Evolutionary conservation across 2,329 filamentous ascomycete species (phyloP), one percentile per base, ranked within the genome.

Genomic region (Cercospora nicotianae): DNA sequence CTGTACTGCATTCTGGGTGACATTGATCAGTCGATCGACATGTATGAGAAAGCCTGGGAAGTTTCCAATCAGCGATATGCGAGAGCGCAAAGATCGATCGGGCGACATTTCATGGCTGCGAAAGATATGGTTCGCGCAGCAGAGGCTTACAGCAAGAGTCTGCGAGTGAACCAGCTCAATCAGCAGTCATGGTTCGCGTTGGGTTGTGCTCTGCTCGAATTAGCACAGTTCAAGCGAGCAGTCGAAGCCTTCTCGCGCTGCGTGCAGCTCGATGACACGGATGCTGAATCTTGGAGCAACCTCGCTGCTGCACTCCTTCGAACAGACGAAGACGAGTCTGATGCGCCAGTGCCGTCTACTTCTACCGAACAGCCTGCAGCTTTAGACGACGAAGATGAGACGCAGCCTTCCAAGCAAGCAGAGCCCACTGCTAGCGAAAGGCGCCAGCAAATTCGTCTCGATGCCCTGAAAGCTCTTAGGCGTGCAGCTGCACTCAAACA

Each of bases 1-100:
- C 82, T 98, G 5, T 94, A 94, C 83, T 98, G 94, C 77, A 97
- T 99, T 66, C 83, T 99, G 1, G 95, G 94, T 18, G 95, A 99
- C 73, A 85, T 99, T 16, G 92, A 96, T 72, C 84, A 89, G 23
- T 87, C 95, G 9, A 85, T 90, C 0, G 78, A 81, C 9, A 87
- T 94, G 81, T 99, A 96, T 80, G 87, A 92, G 71, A 90, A 90
- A 13, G 93, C 94, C 0, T 99, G 95, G 95, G 87, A 90, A 20
- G 87, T 97, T 0, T 97, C 94, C 0, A 89, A 89, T 1, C 80
- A 88, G 60, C 87, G 94, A 13, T 99, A 93, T 77, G 90, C 93
- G 0, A 88, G 95, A 3, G 94, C 95, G 0, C 94, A 98, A 76
- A 89, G 91, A 65, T 95, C 92, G 0, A 84, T 99, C 0, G 95